Conservation (phyloP, 2,329 filamentous ascomycete genomes). For the Chrysosporium keratinophilum region DNA sequence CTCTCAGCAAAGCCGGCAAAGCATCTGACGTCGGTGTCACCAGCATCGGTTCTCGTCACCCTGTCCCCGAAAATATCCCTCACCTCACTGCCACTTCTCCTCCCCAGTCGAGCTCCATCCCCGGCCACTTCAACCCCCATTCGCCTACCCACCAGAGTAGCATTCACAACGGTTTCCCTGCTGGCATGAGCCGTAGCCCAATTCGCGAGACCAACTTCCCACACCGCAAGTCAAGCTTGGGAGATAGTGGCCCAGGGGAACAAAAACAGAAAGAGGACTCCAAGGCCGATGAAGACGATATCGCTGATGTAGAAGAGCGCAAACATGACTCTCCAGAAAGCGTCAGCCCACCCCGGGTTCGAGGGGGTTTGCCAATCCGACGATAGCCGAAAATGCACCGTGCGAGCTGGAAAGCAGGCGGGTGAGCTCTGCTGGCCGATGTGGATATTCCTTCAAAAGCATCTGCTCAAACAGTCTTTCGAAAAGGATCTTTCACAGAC, state of each 20-base stretch:
- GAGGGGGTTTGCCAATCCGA: constrained; percentile 54
- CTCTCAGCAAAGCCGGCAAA: constrained; percentile 94
- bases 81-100: constrained; percentile 62
- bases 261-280: constrained; percentile 21
- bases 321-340: constrained; percentile 26
- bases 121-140: constrained; percentile 27
- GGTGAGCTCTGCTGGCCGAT: background rate
- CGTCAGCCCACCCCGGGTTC: constrained; percentile 37
- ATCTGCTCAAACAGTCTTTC: background rate
- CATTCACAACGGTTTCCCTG: constrained; percentile 27
- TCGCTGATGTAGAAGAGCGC: constrained; percentile 18
- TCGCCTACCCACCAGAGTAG: constrained; percentile 19
- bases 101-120: constrained; percentile 22
- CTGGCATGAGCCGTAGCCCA: constrained; percentile 53
- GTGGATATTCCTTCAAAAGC: background rate
- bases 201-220: constrained; percentile 85
- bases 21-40: constrained; percentile 88
- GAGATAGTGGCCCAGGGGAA: constrained; percentile 26
- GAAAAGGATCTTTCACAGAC: no score
- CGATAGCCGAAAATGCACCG: constrained; percentile 34
- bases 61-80: constrained; percentile 87
- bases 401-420: background rate
- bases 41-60: constrained; percentile 87
- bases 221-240: constrained; percentile 66
- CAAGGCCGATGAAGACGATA: constrained; percentile 40